Conservation (phyloP, 768 basidiomycete species). For the Roridomyces roridus region DNA sequence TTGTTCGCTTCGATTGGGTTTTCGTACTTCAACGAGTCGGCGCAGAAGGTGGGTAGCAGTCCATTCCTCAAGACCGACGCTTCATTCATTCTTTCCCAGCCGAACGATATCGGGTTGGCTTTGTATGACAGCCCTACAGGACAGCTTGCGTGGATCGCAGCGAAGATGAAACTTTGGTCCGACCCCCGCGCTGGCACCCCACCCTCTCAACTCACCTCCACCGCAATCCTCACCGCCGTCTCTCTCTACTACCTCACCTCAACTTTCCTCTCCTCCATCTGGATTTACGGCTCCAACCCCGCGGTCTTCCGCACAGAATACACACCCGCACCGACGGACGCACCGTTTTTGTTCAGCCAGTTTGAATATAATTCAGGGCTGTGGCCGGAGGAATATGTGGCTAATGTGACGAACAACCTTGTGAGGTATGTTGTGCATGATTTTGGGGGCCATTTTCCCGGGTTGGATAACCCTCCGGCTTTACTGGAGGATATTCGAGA, state of each 20-base stretch:
- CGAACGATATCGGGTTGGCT: conserved; percentile 4
- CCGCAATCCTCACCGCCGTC: conserved; percentile 26
- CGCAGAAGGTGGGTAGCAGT: conserved; percentile 3
- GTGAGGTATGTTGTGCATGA: background rate
- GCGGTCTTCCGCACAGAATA: background rate
- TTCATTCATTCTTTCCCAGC: background rate
- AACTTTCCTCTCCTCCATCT: conserved; percentile 24
- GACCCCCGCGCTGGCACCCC: conserved; percentile 16
- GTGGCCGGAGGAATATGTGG: conserved; percentile 3
- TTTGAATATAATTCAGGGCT: conserved; percentile 4
- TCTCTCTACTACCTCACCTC: conserved; percentile 32
- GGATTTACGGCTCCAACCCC: conserved; percentile 21
- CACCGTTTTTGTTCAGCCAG: conserved; percentile 6
- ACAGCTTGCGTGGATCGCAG: background rate
- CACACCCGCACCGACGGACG: background rate
- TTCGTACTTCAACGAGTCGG: conserved; percentile 6
- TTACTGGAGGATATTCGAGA: background rate
- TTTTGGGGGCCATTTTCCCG: background rate
- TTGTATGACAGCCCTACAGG: conserved; percentile 6
- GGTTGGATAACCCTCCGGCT: background rate
- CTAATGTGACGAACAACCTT: too few species aligned
- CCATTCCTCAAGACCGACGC: too few species aligned
- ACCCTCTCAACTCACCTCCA: conserved; percentile 1
- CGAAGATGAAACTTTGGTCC: conserved; percentile 6
- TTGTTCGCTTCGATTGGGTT: background rate